Evolutionary conservation across 202 grass and related monocot genomes (phyloP).

Genomic region (Carex arenaria): DNA sequence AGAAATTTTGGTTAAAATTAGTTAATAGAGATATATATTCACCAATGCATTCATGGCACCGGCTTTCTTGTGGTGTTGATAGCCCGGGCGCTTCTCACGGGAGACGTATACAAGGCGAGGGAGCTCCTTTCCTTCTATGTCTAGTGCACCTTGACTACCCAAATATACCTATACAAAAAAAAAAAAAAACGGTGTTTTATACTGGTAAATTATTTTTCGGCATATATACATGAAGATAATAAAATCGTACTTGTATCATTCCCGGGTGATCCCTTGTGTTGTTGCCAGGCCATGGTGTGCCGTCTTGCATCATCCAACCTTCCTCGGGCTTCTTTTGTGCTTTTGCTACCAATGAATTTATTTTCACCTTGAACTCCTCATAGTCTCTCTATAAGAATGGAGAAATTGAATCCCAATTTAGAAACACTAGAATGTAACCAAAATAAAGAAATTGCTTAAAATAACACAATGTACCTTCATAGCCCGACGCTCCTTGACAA

Average conservation of each 20-base stretch:
- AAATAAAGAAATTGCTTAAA: neutral
- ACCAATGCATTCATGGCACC: slow-evolving; percentile 91
- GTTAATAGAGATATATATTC: neutral
- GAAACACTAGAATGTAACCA: neutral
- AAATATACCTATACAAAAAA: slow-evolving; percentile 53
- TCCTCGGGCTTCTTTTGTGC: slow-evolving; percentile 91
- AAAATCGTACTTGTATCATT: slow-evolving; percentile 65
- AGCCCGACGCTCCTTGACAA: slow-evolving; percentile 81
- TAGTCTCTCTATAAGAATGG: slow-evolving; percentile 49
- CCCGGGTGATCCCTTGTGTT: slow-evolving; percentile 87
- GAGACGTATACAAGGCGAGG: slow-evolving; percentile 86
- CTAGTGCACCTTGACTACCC: slow-evolving; percentile 75
- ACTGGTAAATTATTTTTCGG: neutral
- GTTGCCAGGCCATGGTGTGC: slow-evolving; percentile 91
- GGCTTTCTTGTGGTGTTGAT: slow-evolving; percentile 98
- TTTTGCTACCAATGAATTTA: slow-evolving; percentile 78
- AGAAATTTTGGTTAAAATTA: neutral
- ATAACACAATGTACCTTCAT: slow-evolving; percentile 48
- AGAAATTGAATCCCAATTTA: slow-evolving; percentile 6
- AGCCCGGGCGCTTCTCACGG: slow-evolving; percentile 62
- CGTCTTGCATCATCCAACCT: slow-evolving; percentile 97
- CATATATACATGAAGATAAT: slow-evolving; percentile 5
- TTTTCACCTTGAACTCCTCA: slow-evolving; percentile 87
- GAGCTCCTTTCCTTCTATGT: slow-evolving; percentile 76
- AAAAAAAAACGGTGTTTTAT: neutral